A percentile compares a stretch with the other conserved stretches of the same genome.
Evolutionary conservation across 495 filamentous ascomycete species (phyloP).

Genomic region (Lasiosphaeris hirsuta): DNA sequence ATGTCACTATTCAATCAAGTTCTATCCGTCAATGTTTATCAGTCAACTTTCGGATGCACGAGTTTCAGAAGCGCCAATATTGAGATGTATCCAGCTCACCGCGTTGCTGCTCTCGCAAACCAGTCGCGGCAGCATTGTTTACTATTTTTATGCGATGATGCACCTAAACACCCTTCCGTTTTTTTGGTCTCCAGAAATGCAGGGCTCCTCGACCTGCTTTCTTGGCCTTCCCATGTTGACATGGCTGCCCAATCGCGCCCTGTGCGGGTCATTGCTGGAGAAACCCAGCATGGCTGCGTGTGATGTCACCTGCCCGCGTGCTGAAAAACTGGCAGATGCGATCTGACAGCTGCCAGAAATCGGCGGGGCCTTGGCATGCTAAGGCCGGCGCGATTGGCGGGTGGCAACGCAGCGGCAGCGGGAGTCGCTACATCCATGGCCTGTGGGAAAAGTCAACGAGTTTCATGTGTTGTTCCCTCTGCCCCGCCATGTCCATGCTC

Average conservation of each 20-base stretch:
- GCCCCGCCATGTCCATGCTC: not conserved
- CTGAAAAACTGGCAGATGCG: not conserved
- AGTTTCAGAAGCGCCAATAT: too few relatives aligned
- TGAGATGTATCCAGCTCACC: too few relatives aligned
- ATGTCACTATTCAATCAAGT: too few relatives aligned
- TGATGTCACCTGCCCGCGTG: slow-evolving; percentile 17
- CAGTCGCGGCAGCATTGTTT: too few relatives aligned
- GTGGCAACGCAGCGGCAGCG: too few relatives aligned
- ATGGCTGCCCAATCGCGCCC: slow-evolving; percentile 14
- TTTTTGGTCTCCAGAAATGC: not conserved
- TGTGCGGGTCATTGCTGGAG: slow-evolving; percentile 12
- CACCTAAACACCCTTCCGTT: slow-evolving; percentile 3
- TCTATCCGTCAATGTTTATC: too few relatives aligned
- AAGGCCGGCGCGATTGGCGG: not conserved
- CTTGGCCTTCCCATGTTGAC: slow-evolving; percentile 14
- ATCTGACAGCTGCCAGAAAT: slow-evolving; percentile 14
- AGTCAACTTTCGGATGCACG: too few relatives aligned
- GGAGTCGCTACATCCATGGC: too few relatives aligned
- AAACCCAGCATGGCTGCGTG: slow-evolving; percentile 8
- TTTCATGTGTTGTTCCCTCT: not conserved
- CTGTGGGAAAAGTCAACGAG: slow-evolving; percentile 1
- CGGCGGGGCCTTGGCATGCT: not conserved
- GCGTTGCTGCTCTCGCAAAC: too few relatives aligned
- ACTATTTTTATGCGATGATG: not conserved
- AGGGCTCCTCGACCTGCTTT: not conserved